Evolutionary conservation across 2,329 filamentous ascomycete genomes (phyloP).

Genomic region (Lachnellula suecica): DNA sequence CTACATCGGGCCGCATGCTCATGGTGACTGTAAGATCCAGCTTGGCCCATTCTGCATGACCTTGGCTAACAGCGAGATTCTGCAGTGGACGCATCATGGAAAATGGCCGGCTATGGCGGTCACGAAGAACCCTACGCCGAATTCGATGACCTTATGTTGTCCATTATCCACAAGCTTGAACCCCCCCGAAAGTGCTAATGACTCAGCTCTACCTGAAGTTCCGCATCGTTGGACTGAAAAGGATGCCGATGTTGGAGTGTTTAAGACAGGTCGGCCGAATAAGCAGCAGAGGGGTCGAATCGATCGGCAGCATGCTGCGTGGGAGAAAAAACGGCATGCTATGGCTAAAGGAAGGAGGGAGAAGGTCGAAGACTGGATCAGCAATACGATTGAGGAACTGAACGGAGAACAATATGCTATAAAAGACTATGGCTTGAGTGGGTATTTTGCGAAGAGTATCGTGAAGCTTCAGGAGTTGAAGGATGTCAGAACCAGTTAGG

Average conservation of each 20-base stretch:
- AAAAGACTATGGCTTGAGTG: neutral
- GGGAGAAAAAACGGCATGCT: constrained; percentile 1
- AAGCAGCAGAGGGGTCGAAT: constrained; percentile 7
- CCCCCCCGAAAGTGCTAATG: neutral
- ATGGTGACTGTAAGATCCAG: neutral
- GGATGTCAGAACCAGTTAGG: neutral
- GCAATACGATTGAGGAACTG: constrained; percentile 3
- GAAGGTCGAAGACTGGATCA: neutral
- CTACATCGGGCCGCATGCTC: constrained; percentile 2
- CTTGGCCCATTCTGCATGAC: neutral
- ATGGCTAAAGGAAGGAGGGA: neutral
- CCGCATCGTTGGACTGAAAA: neutral
- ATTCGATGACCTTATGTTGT: constrained; percentile 3
- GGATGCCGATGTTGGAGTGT: constrained; percentile 5
- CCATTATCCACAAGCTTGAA: neutral
- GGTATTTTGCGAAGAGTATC: constrained; percentile 6
- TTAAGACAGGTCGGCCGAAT: constrained; percentile 6
- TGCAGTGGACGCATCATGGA: neutral
- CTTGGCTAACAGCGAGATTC: neutral
- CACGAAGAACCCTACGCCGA: neutral
- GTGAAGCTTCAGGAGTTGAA: constrained; percentile 1
- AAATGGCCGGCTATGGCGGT: neutral
- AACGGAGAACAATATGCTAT: constrained; percentile 1
- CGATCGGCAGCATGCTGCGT: neutral
- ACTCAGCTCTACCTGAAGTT: neutral